Base-by-base conservation (phyloP, 441 rosid genomes). In the Lagerstroemia fauriei region DNA sequence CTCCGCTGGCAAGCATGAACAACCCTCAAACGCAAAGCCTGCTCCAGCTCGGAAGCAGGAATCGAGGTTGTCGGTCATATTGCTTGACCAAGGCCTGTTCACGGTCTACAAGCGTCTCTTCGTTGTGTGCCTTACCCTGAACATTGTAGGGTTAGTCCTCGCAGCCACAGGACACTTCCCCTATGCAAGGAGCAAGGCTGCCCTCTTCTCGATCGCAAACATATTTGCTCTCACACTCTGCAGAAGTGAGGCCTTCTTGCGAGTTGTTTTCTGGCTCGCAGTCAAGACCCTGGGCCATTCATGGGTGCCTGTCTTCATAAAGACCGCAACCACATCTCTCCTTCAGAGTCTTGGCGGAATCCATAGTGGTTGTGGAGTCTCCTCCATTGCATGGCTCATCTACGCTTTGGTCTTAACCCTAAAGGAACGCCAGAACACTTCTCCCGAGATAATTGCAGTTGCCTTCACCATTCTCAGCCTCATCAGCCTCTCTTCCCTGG, bases 341-440 rank as follows among this genome's bases (percentile, higher is more conserved):
- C 92, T 95, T 38, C 95, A 95, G 76, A 90, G 91, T 71, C 89
- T 92, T 10, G 95, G 96, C 0, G 98, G 97, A 12, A 88, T 93
- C 65, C 98, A 93, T 34, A 95, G 95, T 65, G 87, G 96, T 22
- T 93, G 95, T 20, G 97, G 95, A 2, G 79, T 93, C 59, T 92
- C 95, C 41, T 95, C 95, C 3, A 83, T 92, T 14, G 90, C 89
- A 0, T 95, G 96, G 97, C 94, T 95, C 14, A 79, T 88, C 41
- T 92, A 92, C 70, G 81, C 95, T 2, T 75, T 92, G 16, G 85
- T 90, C 61, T 90, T 89, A 29, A 88, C 91, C 24, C 88, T 92
- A 1, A 86, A 90, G 53, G 80, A 88, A 63, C 80, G 89, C 73
- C 87, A 81, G 16, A 88, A 87, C 81, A 87, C 91, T 46, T 91